Evolutionary conservation across 148 eudicot genomes (phyloP), one percentile per base, ranked within the genome.

Genomic region (Rheum nobile): DNA sequence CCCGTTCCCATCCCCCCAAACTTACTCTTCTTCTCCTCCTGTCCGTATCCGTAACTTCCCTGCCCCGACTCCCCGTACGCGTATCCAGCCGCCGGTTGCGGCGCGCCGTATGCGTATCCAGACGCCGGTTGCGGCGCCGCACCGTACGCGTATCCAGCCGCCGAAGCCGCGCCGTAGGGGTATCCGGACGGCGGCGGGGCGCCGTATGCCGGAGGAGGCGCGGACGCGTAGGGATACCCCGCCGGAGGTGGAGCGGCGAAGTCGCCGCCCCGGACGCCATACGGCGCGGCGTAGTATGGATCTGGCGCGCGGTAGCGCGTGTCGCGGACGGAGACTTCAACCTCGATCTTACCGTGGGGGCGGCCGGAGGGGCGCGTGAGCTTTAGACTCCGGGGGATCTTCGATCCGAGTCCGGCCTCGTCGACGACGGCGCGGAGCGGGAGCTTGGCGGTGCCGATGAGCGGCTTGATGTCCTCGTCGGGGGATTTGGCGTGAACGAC

Each of bases 301-400:
- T 82, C 91, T 0, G 87, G 93, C 22, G 86, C 86, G 28, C 77
- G 89, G 65, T 89, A 88, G 24, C 88, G 84, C 3, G 82, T 76
- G 37, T 88, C 85, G 7, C 82, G 84, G 4, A 90, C 84, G 12
- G 44, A 17, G 2, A 90, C 85, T 24, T 76, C 61, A 22, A 90
- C 70, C 6, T 81, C 87, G 38, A 93, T 0, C 61, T 89, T 93
- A 1, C 98, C 96, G 19, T 93, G 96, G 3, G 98, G 96, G 3
- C 98, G 81, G 31, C 98, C 98, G 9, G 98, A 93, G 22, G 98
- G 96, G 29, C 96, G 96, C 44, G 75, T 86, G 68, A 93, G 91
- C 67, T 87, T 78, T 12, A 93, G 79, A 31, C 67, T 81, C 8
- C 79, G 80, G 16, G 73, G 73, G 46, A 54, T 29, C 2, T 65